phyloP scores from a whole-genome alignment of 1,284 basidiomycete species.

The Psilocybe mexicana region DNA sequence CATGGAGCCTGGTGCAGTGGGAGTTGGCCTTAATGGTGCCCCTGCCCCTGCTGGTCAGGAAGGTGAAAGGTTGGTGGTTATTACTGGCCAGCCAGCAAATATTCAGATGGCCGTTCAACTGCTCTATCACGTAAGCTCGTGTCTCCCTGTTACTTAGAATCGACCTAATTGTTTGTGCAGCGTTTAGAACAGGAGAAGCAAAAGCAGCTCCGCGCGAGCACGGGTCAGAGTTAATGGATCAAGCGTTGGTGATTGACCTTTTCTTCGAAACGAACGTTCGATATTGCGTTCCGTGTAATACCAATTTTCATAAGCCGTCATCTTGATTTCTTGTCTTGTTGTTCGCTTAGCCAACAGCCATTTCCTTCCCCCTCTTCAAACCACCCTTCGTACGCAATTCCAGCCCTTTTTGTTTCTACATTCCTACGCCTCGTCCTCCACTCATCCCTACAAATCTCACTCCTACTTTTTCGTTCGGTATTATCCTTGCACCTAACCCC shows the following conservation, averaged over 20 bases:
- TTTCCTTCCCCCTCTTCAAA: slow-evolving; percentile 5
- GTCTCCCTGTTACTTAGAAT: slow-evolving; percentile 8
- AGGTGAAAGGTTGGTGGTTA: slow-evolving; percentile 89
- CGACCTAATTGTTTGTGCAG: slow-evolving; percentile 36
- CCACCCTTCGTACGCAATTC: slow-evolving; percentile 1
- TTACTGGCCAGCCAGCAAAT: slow-evolving; percentile 90
- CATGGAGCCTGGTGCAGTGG: slow-evolving; percentile 92
- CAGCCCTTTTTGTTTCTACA: background rate
- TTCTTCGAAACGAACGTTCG: slow-evolving; percentile 13
- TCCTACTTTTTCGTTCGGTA: background rate
- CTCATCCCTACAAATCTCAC: background rate
- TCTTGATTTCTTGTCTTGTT: slow-evolving; percentile 4
- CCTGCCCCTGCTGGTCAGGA: slow-evolving; percentile 71
- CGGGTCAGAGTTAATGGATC: slow-evolving; percentile 23
- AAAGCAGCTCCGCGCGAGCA: slow-evolving; percentile 64
- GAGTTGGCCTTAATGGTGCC: slow-evolving; percentile 62
- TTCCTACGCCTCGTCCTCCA: background rate
- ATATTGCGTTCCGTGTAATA: slow-evolving; percentile 6
- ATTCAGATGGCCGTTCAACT: slow-evolving; percentile 97
- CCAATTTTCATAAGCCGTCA: slow-evolving; percentile 3
- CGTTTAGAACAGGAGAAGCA: slow-evolving; percentile 88
- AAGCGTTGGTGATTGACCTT: background rate
- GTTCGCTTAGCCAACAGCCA: slow-evolving; percentile 5
- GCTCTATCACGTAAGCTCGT: slow-evolving; percentile 79
- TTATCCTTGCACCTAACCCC: too few relatives aligned